A percentile compares a stretch with the other conserved stretches of the same genome.
Conservation (phyloP, 73 alveolate genomes). For the Tetrahymena thermophila region DNA sequence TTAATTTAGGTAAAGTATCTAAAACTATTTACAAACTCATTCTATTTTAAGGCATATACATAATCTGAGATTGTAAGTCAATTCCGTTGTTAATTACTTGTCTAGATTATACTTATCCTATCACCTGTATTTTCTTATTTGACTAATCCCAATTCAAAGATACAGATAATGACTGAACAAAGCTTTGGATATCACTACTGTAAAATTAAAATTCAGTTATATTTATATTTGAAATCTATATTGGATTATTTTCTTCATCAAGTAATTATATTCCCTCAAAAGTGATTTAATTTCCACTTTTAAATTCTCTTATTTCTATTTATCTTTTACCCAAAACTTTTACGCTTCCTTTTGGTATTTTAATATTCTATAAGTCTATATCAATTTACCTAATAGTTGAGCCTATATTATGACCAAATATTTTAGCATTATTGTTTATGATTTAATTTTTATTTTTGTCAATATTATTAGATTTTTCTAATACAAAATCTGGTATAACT, state of each 20-base stretch:
- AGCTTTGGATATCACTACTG: no score
- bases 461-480: not conserved
- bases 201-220: no score
- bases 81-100: not conserved
- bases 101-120: no score
- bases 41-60: not conserved
- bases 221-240: no score
- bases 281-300: no score
- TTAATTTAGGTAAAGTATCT: not conserved
- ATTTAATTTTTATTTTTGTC: not conserved
- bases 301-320: not conserved
- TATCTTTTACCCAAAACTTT: not conserved
- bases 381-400: not conserved
- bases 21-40: not conserved
- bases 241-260: no score
- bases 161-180: no score
- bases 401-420: not conserved
- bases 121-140: no score
- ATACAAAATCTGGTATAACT: not conserved
- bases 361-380: not conserved
- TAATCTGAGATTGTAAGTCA: not conserved
- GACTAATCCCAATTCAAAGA: no score
- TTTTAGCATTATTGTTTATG: not conserved
- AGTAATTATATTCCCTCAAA: no score
- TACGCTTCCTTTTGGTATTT: not conserved